A percentile compares a stretch with the other conserved stretches of the same genome.
Evolutionary conservation across 768 basidiomycete species (phyloP).

Genomic region (Termitomyces sp.): DNA sequence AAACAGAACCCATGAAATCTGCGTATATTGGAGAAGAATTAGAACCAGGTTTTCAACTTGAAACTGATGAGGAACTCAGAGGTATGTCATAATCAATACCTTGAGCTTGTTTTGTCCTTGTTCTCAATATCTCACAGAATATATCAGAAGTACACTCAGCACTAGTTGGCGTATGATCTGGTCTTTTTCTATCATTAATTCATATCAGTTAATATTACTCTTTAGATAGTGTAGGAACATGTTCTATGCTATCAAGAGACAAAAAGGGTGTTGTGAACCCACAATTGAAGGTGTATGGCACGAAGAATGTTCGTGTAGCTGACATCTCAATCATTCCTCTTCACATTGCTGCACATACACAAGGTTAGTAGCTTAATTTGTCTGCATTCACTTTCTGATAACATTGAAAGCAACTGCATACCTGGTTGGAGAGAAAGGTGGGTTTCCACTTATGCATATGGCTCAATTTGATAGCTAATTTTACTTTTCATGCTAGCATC

Average conservation of each 20-base stretch:
- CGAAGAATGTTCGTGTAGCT: slow-evolving; percentile 30
- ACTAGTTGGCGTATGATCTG: background rate
- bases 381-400: too few species aligned
- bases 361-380: slow-evolving; percentile 20
- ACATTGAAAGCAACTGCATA: too few species aligned
- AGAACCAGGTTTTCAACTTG: slow-evolving; percentile 24
- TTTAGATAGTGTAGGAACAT: slow-evolving; percentile 40
- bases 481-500: too few species aligned
- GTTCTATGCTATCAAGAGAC: slow-evolving; percentile 48
- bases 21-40: slow-evolving; percentile 8
- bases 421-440: too few species aligned
- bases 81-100: slow-evolving; percentile 10
- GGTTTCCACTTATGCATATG: too few species aligned
- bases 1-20: slow-evolving; percentile 15
- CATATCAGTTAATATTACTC: too few species aligned
- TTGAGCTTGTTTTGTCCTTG: background rate
- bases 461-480: too few species aligned
- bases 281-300: slow-evolving; percentile 49
- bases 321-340: slow-evolving; percentile 28
- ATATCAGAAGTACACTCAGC: slow-evolving; percentile 6
- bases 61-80: slow-evolving; percentile 27
- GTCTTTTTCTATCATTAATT: too few species aligned
- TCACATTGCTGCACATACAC: slow-evolving; percentile 41
- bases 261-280: slow-evolving; percentile 47
- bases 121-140: slow-evolving; percentile 11